phyloP scores from a whole-genome alignment of 495 filamentous ascomycete species.

The Penicillium pancosmium region DNA sequence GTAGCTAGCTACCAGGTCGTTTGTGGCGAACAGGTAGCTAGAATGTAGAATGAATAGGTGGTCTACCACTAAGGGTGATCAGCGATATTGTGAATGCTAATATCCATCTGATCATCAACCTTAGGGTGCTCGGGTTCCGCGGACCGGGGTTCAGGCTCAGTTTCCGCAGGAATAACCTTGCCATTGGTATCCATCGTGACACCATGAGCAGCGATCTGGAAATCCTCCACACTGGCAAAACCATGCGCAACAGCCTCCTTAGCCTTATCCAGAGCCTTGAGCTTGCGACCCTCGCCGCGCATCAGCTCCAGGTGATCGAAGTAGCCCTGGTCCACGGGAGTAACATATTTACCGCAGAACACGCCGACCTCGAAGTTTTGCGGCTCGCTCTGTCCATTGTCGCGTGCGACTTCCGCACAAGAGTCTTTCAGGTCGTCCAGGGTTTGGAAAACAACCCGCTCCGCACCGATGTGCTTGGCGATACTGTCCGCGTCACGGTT shows the following conservation, averaged over 20 bases:
- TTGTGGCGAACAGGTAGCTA: not conserved
- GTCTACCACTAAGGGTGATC: conserved; percentile 47
- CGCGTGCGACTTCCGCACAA: conserved; percentile 67
- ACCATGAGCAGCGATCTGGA: conserved; percentile 65
- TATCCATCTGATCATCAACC: conserved; percentile 59
- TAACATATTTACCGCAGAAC: conserved; percentile 91
- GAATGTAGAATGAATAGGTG: not conserved
- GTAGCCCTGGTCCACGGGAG: conserved; percentile 79
- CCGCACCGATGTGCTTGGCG: conserved; percentile 83
- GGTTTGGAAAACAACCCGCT: conserved; percentile 87
- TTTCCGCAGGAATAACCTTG: conserved; percentile 54
- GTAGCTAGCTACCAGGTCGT: too few species aligned
- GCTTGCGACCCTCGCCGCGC: conserved; percentile 71
- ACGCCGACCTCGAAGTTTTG: conserved; percentile 89
- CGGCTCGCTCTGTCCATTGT: conserved; percentile 55
- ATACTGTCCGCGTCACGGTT: conserved; percentile 69
- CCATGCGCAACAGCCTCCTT: conserved; percentile 69
- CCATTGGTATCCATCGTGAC: conserved; percentile 60
- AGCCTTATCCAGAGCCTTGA: conserved; percentile 70
- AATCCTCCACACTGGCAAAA: conserved; percentile 61
- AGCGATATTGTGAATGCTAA: conserved; percentile 61
- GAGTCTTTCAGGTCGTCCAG: conserved; percentile 81
- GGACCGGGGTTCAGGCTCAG: not conserved
- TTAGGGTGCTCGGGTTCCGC: conserved; percentile 34
- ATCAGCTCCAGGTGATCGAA: conserved; percentile 82